phyloP scores from a whole-genome alignment of 1,284 basidiomycete species.

The Singerocomus inundabilis region DNA sequence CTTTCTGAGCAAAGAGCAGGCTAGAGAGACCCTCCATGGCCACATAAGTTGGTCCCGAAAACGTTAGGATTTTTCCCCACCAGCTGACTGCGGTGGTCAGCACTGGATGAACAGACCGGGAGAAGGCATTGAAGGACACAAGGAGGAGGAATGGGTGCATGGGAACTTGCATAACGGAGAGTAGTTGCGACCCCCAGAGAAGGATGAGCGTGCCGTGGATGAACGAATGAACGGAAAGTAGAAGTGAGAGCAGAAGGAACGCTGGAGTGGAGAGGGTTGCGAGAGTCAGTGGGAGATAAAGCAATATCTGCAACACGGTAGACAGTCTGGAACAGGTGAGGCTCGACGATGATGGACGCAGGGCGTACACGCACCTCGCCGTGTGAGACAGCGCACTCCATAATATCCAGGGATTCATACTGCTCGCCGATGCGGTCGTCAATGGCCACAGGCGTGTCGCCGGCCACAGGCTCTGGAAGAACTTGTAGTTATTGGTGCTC shows the following conservation, averaged over 20 bases:
- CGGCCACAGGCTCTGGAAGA: not conserved
- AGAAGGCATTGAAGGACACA: constrained; percentile 77
- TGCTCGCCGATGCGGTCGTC: constrained; percentile 2
- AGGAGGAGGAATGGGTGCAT: constrained; percentile 80
- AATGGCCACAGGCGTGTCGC: not conserved
- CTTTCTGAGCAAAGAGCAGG: constrained; percentile 74
- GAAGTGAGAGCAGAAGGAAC: constrained; percentile 77
- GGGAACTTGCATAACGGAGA: constrained; percentile 75
- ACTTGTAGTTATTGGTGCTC: not conserved
- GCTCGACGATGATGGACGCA: not conserved
- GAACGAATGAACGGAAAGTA: constrained; percentile 71
- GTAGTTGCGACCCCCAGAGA: constrained; percentile 61
- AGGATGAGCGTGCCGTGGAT: constrained; percentile 72
- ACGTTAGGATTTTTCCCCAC: constrained; percentile 73
- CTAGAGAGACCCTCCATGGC: constrained; percentile 82
- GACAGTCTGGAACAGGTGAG: constrained; percentile 50
- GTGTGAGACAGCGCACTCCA: constrained; percentile 66
- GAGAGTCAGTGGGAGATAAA: constrained; percentile 80
- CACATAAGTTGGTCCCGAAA: constrained; percentile 76
- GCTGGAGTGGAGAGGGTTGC: constrained; percentile 77
- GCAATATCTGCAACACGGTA: constrained; percentile 75
- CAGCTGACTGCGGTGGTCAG: constrained; percentile 55
- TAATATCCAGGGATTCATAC: constrained; percentile 56
- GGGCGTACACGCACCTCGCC: constrained; percentile 48
- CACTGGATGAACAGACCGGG: constrained; percentile 58